Base-by-base conservation (phyloP, 1,139 yeast genomes). In the Nematodospora anomalae region DNA sequence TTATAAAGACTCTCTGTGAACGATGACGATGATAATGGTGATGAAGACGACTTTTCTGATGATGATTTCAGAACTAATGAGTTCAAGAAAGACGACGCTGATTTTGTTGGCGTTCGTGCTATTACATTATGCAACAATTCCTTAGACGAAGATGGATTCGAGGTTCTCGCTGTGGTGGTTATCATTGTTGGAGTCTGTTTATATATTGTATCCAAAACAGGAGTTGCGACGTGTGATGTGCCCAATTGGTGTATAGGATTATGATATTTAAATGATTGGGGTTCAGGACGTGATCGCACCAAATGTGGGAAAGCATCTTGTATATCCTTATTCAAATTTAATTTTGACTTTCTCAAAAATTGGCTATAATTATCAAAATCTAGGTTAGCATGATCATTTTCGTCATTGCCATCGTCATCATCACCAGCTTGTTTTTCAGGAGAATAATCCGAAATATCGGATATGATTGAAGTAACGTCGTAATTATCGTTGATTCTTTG, bases 341-440 rank as follows among this genome's bases (percentile, higher is more conserved):
- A 39, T 33, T 71, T 49, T 5, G 72, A 66, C 34, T 57, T 55
- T 27, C 75, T 50, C 32, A 70, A 51, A 40, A 52, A 70, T 11
- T 49, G 53, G 25, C 61, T 67, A 41, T 61, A 67, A 39, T 64
- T 61, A 36, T 62, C 67, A 33, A 36, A 40, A 6, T 31, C 35
- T 16, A 42, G 37, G 12, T 35, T 37, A 16, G 24, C 16, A 16
- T 21, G 40, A 7, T 50, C 57, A 11, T 42, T 46, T 2, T 34
- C 37, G n/a, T 11, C 26, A 14, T 20, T 20, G 4, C 30, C 25
- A 4, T 35, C 42, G 18, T 35, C 35, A 13, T 15, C n/a, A 15
- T 11, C 14, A 16, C 22, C 23, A 7, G 30, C 30, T 15, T 39
- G 32, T 27, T 36, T 31, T 28, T 46, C 44, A 5, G 60, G 60